Base-by-base conservation (phyloP, 257 asterid species). In the Eustoma russellianum region DNA sequence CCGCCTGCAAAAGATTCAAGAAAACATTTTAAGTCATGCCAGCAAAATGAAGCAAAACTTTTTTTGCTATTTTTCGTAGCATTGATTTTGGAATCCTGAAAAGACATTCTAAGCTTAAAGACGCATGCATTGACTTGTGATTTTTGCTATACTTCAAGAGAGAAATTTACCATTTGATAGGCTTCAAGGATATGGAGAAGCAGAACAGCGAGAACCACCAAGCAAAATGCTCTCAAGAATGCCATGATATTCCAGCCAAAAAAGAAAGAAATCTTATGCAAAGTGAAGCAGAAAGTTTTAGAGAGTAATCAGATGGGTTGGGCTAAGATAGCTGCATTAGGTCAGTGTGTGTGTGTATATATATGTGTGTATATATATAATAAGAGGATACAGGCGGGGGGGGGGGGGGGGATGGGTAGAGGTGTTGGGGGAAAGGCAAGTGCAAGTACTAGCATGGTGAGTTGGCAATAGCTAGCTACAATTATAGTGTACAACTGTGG, bases 101-200 rank as follows among this genome's bases (percentile, higher is more conserved):
- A 50, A 24, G 17, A 7, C 18, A 14, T 33, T 24, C 24, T 13
- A 28, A 38, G 43, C 43, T 7, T 38, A 38, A 38, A 38, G 9
- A 38, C 9, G 0, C 43, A 38, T 38, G 43, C 43, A 38, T 5
- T 2, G n/a, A n/a, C n/a, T n/a, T n/a, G n/a, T n/a, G n/a, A n/a
- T n/a, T n/a, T n/a, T n/a, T n/a, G n/a, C n/a, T n/a, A n/a, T n/a
- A n/a, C n/a, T n/a, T 28, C 46, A 30, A 17, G 14, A 13, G 17
- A 15, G 43, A 61, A 56, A 9, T 33, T 19, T 17, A 64, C 64
- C 64, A 49, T 33, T 57, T 56, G 64, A 6, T 54, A 28, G 55
- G 68, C 67, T 41, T 50, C 38, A 38, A 64, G 41, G 44, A 67
- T 38, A 60, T 44, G 68, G 60, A 49, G 53, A 33, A 61, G 55